Evolutionary conservation across 495 filamentous ascomycete species (phyloP).

Genomic region (Talaromyces proteolyticus): DNA sequence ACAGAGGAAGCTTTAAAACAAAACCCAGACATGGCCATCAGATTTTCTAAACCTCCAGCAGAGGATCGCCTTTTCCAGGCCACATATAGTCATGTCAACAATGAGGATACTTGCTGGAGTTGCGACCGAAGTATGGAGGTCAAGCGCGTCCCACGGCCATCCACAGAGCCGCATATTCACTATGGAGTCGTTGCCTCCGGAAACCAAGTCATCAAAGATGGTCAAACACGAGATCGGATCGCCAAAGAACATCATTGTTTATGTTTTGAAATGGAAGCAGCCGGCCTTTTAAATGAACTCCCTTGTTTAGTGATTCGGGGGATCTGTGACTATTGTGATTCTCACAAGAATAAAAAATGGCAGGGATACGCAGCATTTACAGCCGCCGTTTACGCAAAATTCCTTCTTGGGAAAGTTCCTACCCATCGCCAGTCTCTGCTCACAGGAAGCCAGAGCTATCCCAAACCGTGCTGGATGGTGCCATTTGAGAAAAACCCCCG

Average conservation of each 20-base stretch:
- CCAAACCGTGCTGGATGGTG: too few relatives aligned
- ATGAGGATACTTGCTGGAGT: slow-evolving; percentile 5
- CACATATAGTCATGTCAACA: slow-evolving; percentile 13
- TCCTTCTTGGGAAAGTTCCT: slow-evolving; percentile 10
- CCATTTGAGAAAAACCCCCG: too few relatives aligned
- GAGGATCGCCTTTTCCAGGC: slow-evolving; percentile 18
- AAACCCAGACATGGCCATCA: slow-evolving; percentile 9
- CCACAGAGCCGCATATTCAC: slow-evolving; percentile 15
- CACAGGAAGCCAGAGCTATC: too few relatives aligned
- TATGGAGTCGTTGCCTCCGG: slow-evolving; percentile 29
- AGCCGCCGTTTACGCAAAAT: slow-evolving; percentile 17
- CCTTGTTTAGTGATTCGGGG: slow-evolving; percentile 18
- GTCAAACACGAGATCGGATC: slow-evolving; percentile 18
- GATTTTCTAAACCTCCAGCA: slow-evolving; percentile 11
- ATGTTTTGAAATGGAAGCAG: slow-evolving; percentile 20
- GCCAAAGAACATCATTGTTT: slow-evolving; percentile 10
- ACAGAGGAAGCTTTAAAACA: slow-evolving; percentile 8
- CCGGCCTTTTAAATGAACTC: slow-evolving; percentile 19
- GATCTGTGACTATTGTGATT: slow-evolving; percentile 22
- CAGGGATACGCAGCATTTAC: slow-evolving; percentile 19
- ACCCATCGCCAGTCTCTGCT: too few relatives aligned
- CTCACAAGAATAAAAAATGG: slow-evolving; percentile 22
- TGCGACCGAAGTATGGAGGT: slow-evolving; percentile 9
- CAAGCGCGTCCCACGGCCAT: slow-evolving; percentile 1
- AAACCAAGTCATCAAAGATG: slow-evolving; percentile 29